A percentile compares a stretch with the other conserved stretches of the same genome.
Evolutionary conservation across 2,329 filamentous ascomycete genomes (phyloP).

Genomic region (Stagonosporopsis rhizophila): DNA sequence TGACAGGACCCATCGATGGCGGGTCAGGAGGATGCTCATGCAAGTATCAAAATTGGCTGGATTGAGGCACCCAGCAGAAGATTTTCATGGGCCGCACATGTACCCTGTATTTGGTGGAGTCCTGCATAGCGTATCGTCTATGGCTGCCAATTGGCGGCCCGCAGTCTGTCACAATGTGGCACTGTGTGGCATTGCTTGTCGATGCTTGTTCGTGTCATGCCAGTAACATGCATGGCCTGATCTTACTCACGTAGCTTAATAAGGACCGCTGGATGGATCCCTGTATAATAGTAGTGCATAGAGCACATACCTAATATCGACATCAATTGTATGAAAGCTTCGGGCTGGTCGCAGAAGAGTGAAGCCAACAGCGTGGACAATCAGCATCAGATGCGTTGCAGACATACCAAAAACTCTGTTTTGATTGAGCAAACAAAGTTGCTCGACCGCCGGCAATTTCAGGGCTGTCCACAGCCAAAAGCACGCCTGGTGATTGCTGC

Average conservation of each 20-base stretch:
- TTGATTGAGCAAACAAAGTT: not conserved
- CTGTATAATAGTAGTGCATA: slow-evolving; percentile 18
- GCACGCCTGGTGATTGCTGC: not conserved
- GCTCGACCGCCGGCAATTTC: too few relatives aligned
- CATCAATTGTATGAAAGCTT: not conserved
- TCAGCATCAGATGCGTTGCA: not conserved
- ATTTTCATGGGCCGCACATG: slow-evolving; percentile 17
- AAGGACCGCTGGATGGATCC: slow-evolving; percentile 26
- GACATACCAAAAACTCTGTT: not conserved
- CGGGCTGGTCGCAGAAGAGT: not conserved
- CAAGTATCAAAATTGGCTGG: slow-evolving; percentile 64
- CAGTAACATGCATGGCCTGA: slow-evolving; percentile 4
- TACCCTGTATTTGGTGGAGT: slow-evolving; percentile 22
- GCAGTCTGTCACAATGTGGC: slow-evolving; percentile 13
- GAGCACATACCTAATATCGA: slow-evolving; percentile 26
- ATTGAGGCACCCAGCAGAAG: slow-evolving; percentile 5
- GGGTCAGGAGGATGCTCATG: slow-evolving; percentile 67
- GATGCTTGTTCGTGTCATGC: slow-evolving; percentile 12
- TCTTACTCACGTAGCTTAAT: slow-evolving; percentile 8
- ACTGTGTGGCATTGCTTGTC: slow-evolving; percentile 18
- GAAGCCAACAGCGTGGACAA: not conserved
- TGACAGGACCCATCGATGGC: slow-evolving; percentile 61
- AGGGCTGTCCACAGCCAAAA: not conserved
- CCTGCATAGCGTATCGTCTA: slow-evolving; percentile 28
- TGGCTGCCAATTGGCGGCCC: slow-evolving; percentile 17